Percentiles rank a stretch among this genome's conserved stretches.
Evolutionary conservation across 768 basidiomycete genomes (phyloP).

Genomic region (Hortiboletus campestris): DNA sequence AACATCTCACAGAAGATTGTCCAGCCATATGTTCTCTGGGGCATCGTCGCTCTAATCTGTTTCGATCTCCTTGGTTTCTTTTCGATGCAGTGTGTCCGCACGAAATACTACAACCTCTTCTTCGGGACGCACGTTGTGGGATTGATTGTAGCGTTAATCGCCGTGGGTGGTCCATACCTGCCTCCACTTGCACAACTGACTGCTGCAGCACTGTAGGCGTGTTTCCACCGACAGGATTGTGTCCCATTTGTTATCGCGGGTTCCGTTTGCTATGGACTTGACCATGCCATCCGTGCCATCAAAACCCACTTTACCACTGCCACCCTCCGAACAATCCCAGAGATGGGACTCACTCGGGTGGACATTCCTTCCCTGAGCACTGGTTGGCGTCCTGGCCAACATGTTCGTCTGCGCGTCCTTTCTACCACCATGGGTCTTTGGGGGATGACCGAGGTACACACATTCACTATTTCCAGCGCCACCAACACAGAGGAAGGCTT

Average conservation of each 20-base stretch:
- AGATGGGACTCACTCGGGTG: constrained; percentile 60
- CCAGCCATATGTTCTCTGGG: constrained; percentile 44
- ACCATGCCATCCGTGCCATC: constrained; percentile 54
- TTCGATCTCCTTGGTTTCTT: constrained; percentile 61
- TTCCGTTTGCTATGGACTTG: constrained; percentile 51
- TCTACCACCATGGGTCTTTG: constrained; percentile 52
- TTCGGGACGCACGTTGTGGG: constrained; percentile 56
- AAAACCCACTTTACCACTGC: constrained; percentile 66
- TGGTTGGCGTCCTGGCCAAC: constrained; percentile 88
- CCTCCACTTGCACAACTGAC: background rate
- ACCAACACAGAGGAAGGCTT: constrained; percentile 58
- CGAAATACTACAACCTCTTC: constrained; percentile 65
- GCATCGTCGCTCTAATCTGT: constrained; percentile 48
- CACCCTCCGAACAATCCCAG: constrained; percentile 56
- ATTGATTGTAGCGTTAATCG: constrained; percentile 52
- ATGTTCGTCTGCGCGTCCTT: constrained; percentile 69
- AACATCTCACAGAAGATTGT: constrained; percentile 36
- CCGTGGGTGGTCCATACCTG: constrained; percentile 38
- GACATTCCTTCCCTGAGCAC: constrained; percentile 57
- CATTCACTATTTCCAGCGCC: constrained; percentile 78
- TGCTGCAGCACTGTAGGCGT: constrained; percentile 29
- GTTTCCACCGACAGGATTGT: constrained; percentile 50
- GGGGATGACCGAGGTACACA: constrained; percentile 66
- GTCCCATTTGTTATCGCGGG: constrained; percentile 57
- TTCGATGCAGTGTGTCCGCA: constrained; percentile 55